Evolutionary conservation across 1,284 basidiomycete genomes (phyloP), one percentile per base, ranked within the genome.

Genomic region (Gymnopus androsaceus): DNA sequence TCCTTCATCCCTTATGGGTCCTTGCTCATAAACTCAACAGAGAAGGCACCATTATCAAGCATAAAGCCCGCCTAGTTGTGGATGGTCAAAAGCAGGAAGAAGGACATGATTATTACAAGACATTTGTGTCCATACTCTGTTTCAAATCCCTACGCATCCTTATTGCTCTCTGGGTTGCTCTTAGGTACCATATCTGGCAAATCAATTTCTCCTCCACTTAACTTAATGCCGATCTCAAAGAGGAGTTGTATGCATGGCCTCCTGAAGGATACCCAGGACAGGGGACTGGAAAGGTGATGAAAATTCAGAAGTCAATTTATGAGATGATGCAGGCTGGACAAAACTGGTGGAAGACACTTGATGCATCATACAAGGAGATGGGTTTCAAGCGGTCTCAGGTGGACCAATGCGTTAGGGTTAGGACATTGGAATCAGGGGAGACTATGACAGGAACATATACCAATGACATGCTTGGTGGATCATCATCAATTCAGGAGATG

Each of bases 251-350:
- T 52, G 68, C 71, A 64, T 23, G 60, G 23, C 65, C 66, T 44
- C 69, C 70, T 0, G 59, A 61, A 50, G 60, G 68, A 28, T 63
- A 63, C 61, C 34, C 47, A 15, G 48, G 56, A 30, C 33, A 58
- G 31, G 47, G 54, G 37, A 44, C 44, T 12, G 55, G 60, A 4
- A 27, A 44, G 21, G 66, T 68, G 4, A 63, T 59, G 21, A 30
- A 50, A 12, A 60, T 72, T 6, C 40, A 57, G 17, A 70, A 71
- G 49, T 56, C 66, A 11, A 25, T 75, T 1, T 75, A 74, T 64
- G 66, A 69, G 1, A 61, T 71, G 0, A 68, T 69, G 46, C 69
- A 74, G 58, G 66, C 64, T 14, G 64, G 63, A 25, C 58, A 61
- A 14, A 42, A 57, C 3, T 74, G 70, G 70, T 55, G 67, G 37